Conservation (phyloP, 169 alveolate species). For the Prorocentrum cordatum region DNA sequence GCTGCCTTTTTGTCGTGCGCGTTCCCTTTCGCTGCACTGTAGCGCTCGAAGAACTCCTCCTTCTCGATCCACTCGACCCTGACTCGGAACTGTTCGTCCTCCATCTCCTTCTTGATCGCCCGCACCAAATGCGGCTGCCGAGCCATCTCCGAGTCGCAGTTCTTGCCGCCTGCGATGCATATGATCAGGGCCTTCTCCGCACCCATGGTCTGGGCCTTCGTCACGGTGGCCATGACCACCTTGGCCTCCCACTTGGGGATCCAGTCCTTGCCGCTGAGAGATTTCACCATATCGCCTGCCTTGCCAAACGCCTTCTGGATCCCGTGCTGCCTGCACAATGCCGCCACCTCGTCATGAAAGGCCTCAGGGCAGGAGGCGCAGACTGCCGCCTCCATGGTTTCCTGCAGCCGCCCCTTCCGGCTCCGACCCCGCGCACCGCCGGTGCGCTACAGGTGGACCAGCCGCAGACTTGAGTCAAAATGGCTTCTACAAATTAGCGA, state of each 20-base stretch:
- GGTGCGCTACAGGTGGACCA: too few relatives aligned
- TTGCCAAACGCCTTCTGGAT: conserved; percentile 35
- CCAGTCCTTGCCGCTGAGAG: conserved; percentile 22
- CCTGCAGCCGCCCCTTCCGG: too few relatives aligned
- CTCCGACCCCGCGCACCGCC: too few relatives aligned
- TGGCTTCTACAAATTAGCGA: too few relatives aligned
- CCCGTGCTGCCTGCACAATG: not conserved
- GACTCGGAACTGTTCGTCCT: not conserved
- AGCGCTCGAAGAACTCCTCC: not conserved
- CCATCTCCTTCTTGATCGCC: conserved; percentile 25
- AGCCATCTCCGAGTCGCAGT: conserved; percentile 16
- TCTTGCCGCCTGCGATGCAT: conserved; percentile 16
- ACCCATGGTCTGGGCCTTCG: not conserved
- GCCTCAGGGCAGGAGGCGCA: conserved; percentile 17
- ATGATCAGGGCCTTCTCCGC: not conserved
- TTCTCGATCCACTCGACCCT: conserved; percentile 6
- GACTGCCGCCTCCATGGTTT: not conserved
- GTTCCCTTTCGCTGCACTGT: not conserved
- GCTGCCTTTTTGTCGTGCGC: not conserved
- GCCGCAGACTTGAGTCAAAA: too few relatives aligned
- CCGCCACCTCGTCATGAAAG: not conserved
- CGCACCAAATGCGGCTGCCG: conserved; percentile 13
- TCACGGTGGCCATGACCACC: conserved; percentile 13
- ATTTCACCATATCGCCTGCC: conserved; percentile 12
- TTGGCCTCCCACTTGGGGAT: conserved; percentile 48